phyloP scores from a whole-genome alignment of 768 basidiomycete species.

The Mycena kentingensis region DNA sequence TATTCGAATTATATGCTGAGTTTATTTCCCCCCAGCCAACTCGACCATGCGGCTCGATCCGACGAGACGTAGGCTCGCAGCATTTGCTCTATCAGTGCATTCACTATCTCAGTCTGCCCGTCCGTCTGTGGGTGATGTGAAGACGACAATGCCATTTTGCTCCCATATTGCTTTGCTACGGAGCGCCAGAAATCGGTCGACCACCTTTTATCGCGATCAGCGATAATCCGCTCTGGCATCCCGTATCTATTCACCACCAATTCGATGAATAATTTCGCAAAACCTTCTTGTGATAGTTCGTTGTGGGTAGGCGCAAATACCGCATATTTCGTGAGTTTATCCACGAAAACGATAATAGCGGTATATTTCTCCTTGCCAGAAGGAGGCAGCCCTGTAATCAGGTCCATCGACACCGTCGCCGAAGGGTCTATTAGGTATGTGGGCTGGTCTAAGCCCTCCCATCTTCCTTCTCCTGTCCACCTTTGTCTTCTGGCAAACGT shows the following conservation, averaged over 20 bases:
- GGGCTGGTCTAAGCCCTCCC: background rate
- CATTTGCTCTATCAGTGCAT: no score
- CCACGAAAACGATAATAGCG: conserved; percentile 24
- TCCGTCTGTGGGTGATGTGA: no score
- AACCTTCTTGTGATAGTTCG: background rate
- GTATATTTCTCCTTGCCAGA: conserved; percentile 23
- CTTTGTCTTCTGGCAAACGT: background rate
- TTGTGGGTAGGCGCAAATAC: conserved; percentile 32
- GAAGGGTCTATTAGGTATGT: background rate
- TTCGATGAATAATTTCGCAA: background rate
- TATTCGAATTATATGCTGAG: conserved; percentile 33
- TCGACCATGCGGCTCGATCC: conserved; percentile 27
- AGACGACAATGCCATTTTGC: conserved; percentile 21
- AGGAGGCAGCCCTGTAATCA: background rate
- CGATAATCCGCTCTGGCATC: conserved; percentile 1
- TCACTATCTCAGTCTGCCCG: no score
- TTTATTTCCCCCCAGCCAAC: conserved; percentile 26
- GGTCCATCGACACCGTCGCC: background rate
- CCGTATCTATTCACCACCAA: background rate
- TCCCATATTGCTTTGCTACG: background rate
- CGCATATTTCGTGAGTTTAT: conserved; percentile 35
- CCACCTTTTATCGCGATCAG: conserved; percentile 12
- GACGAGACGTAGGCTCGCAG: conserved; percentile 27
- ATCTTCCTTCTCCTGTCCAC: background rate
- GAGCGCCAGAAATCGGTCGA: conserved; percentile 19